Base-by-base conservation (phyloP, 139 green algal genomes). In the Pseudopediastrum boryanum region DNA sequence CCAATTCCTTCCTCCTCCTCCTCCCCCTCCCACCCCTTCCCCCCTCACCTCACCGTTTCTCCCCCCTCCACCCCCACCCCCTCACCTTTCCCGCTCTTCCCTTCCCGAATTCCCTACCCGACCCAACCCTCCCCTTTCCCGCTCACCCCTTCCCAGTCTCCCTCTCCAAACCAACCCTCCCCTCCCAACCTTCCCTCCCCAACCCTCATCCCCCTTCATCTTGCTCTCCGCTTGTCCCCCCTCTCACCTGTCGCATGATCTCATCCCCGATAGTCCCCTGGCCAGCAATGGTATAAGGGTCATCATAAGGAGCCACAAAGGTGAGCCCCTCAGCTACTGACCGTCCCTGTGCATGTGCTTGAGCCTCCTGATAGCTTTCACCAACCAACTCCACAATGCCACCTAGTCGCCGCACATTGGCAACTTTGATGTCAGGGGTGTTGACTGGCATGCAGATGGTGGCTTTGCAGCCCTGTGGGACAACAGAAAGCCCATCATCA, bases 211-310 rank as follows among this genome's bases (percentile, higher is more conserved):
- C n/a, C n/a, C n/a, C n/a, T n/a, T n/a, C n/a, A n/a, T n/a, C n/a
- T n/a, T n/a, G n/a, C n/a, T n/a, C n/a, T n/a, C n/a, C n/a, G n/a
- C n/a, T n/a, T n/a, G n/a, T n/a, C n/a, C n/a, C n/a, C n/a, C n/a
- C 38, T 3, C 46, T 29, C 52, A 87, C 84, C 81, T 90, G 89
- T 1, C 93, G 82, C 85, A 98, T 76, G 61, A 99, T 97, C 85
- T 99, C 96, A 42, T 94, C 87, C 2, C 94, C 96, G 19, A 97
- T 92, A 68, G 96, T 99, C 72, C 94, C 96, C 85, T 99, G 96
- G 0, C 96, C 96, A 4, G 95, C 94, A 50, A 98, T 98, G 59
- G 95, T 96, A 84, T 89, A 91, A 2, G 95, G 94, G 81, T 99
- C 95, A 76, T 99, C 96, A 61, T 98, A 99, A 2, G 96, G 94